Evolutionary conservation across 2,329 filamentous ascomycete species (phyloP), one percentile per base, ranked within the genome.

Genomic region (Rutstroemia sp.): DNA sequence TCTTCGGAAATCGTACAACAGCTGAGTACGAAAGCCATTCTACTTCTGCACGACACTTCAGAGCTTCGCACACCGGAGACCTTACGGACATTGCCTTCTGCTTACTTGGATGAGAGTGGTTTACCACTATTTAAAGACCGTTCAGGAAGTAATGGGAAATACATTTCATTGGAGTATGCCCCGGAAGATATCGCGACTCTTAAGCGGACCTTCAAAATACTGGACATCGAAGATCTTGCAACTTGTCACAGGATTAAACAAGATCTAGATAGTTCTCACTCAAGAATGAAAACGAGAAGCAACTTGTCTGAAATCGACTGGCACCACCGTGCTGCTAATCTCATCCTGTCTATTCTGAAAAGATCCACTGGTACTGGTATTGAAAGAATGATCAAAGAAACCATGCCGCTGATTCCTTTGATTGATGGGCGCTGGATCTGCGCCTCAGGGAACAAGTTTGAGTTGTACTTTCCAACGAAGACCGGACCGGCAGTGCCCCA

Each of bases 241-340:
- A 57, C 58, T 49, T 53, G n/a, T 21, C 38, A 57, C 34, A 56
- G 58, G 45, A 60, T 61, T 47, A 53, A 52, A 27, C 44, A 56
- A 25, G 60, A 62, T 19, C 46, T 59, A 42, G 30, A 55, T 12
- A 52, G 53, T 45, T 49, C 39, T 27, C 5, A 9, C 7, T 41
- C 38, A 1, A 8, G 8, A 30, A 30, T 30, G 38, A 41, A 18
- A 18, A 3, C 14, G 38, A 5, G 18, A 14, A 14, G 21, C 25
- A 16, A 3, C 5, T 18, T 27, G 16, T 56, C 51, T 18, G 34
- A 47, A 21, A 21, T 19, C 19, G 18, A 51, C 42, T 61, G 54
- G 59, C 57, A 61, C 41, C 23, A 12, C 38, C 57, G 57, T 52
- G 54, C 54, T 30, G 57, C 59, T 53, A 2, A 19, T 14, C 59